These are phyloP conservation scores for Aspergillus haitiensis DNA, from an alignment of 495 filamentous ascomycete genomes.

Conservation along the genomic window DNA sequence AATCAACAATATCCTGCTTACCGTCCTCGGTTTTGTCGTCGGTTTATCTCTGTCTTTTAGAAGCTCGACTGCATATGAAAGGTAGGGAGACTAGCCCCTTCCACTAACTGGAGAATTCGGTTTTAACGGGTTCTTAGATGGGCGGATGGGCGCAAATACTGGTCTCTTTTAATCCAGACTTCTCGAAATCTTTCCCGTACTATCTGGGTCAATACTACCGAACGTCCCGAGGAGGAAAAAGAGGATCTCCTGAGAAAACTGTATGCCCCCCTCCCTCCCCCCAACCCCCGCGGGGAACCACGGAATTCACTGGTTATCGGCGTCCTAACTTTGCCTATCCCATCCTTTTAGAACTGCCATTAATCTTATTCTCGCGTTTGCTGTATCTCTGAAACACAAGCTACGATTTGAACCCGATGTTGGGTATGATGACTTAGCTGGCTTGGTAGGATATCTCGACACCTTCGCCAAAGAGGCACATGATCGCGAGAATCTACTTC, in stretches of 20 bases:
- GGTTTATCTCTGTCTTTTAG: slow-evolving; percentile 81
- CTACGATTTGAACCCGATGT: slow-evolving; percentile 87
- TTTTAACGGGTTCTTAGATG: slow-evolving; percentile 42
- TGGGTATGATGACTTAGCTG: slow-evolving; percentile 66
- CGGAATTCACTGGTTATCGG: neutral
- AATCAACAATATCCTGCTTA: slow-evolving; percentile 71
- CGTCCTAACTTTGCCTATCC: slow-evolving; percentile 7
- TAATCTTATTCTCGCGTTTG: slow-evolving; percentile 79
- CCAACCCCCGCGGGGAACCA: too few species aligned
- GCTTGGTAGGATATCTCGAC: slow-evolving; percentile 38
- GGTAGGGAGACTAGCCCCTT: slow-evolving; percentile 33
- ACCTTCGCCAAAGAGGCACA: slow-evolving; percentile 69
- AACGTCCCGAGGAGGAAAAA: slow-evolving; percentile 64
- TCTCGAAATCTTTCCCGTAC: slow-evolving; percentile 73
- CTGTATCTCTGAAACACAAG: slow-evolving; percentile 75
- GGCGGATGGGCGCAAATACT: slow-evolving; percentile 73
- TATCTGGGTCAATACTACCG: slow-evolving; percentile 74
- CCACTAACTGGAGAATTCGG: slow-evolving; percentile 1
- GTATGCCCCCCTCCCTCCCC: slow-evolving; percentile 35
- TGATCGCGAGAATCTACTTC: slow-evolving; percentile 43
- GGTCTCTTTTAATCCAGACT: slow-evolving; percentile 69
- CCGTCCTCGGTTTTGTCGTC: slow-evolving; percentile 87
- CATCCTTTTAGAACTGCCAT: slow-evolving; percentile 59
- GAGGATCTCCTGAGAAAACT: slow-evolving; percentile 71
- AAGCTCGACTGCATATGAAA: slow-evolving; percentile 82